Conservation (phyloP, 2,329 filamentous ascomycete genomes). For the Aspergillus fijiensis region DNA sequence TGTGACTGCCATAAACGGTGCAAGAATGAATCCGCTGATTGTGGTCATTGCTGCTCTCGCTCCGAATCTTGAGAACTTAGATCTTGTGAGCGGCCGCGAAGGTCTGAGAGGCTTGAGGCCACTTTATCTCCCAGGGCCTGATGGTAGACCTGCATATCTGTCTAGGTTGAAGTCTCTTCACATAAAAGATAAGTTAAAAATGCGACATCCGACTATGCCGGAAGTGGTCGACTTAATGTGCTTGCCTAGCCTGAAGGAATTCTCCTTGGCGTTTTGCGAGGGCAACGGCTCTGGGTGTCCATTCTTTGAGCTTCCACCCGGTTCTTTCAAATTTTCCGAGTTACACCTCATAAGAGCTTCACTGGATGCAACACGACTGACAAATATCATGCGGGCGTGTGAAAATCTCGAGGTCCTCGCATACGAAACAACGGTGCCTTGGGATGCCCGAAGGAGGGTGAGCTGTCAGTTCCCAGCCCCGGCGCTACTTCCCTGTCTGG, state of each 20-base stretch:
- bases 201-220: neutral
- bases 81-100: neutral
- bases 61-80: slow-evolving; percentile 2
- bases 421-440: neutral
- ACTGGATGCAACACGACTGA: neutral
- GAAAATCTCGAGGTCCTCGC: slow-evolving; percentile 2
- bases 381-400: slow-evolving; percentile 6
- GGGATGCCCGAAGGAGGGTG: neutral
- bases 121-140: neutral
- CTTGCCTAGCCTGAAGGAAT: slow-evolving; percentile 7
- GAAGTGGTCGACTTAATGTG: slow-evolving; percentile 2
- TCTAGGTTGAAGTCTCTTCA: slow-evolving; percentile 3
- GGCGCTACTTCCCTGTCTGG: neutral
- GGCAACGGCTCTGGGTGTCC: neutral
- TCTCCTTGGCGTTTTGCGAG: neutral
- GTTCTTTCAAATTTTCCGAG: neutral
- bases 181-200: neutral
- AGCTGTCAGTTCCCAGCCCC: neutral
- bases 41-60: neutral
- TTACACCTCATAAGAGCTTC: neutral
- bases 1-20: neutral
- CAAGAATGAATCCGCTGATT: slow-evolving; percentile 2
- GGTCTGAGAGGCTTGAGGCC: slow-evolving; percentile 1
- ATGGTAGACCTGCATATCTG: neutral
- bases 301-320: neutral